Evolutionary conservation across 148 eudicot species (phyloP), one percentile per base, ranked within the genome.

Genomic region (Nepenthes gracilis): DNA sequence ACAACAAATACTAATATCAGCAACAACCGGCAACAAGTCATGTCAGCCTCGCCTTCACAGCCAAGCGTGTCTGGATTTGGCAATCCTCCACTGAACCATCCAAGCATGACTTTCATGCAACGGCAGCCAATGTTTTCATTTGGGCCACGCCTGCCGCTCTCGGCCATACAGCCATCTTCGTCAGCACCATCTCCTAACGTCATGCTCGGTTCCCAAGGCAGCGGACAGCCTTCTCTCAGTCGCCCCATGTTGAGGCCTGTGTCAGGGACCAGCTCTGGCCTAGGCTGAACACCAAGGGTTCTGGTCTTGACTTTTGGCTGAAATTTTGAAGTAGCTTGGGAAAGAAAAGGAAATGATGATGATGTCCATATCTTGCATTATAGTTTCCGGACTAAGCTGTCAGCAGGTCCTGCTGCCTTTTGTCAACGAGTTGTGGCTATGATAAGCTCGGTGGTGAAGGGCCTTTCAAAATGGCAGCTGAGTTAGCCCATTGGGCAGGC

Each of bases 81-180:
- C 43, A 79, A 73, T 68, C 83, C 61, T 68, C 97, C 78, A 68
- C 61, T 74, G 55, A 65, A 70, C 55, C 94, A 83, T 73, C 77
- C 83, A 10, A 86, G 80, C 60, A 76, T 76, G 76, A 67, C 87
- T 47, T 73, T 83, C 75, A 65, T 86, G 80, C 70, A 78, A 53
- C 89, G 83, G 15, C 93, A 80, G 65, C 77, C 72, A 35, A 78
- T 83, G 88, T 88, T 78, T 69, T 85, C 90, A 14, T 84, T 88
- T 54, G 88, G 96, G 32, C 85, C 88, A 0, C 83, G 94, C 54
- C 72, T 84, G 55, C 96, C 96, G 11, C 87, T 83, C 36, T 83
- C 96, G 12, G 85, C 90, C 58, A 78, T 88, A 59, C 84, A 85
- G 64, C 88, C 90, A 35, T 75, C 94, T 12, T 68, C 97, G 1